Evolutionary conservation across 345 rosid genomes (phyloP).

Genomic region (Lepidium africanum): DNA sequence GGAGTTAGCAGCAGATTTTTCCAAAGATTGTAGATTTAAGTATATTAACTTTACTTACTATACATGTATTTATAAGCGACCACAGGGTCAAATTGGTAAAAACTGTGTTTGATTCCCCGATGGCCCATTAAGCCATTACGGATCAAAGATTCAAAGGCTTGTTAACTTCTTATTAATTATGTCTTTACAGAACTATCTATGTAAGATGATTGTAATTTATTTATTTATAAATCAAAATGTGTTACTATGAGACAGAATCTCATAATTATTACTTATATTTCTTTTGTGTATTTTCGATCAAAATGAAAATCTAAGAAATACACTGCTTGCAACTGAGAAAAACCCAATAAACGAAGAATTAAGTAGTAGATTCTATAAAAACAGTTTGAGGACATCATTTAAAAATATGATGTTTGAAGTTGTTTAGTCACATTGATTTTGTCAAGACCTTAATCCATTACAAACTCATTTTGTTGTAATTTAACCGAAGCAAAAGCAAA

Average conservation of each 20-base stretch:
- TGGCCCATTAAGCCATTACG: not conserved
- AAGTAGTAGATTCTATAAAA: no score
- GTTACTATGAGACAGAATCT: no score
- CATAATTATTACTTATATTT: no score
- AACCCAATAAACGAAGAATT: no score
- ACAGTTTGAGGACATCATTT: no score
- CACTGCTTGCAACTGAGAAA: no score
- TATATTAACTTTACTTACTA: not conserved
- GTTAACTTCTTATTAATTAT: not conserved
- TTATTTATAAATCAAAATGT: not conserved
- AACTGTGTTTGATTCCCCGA: not conserved
- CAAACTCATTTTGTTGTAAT: not conserved
- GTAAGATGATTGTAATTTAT: not conserved
- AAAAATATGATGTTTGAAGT: not conserved
- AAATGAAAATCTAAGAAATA: no score
- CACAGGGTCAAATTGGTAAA: not conserved
- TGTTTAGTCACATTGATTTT: not conserved
- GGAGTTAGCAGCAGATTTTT: constrained; percentile 72
- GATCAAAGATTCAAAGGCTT: not conserved
- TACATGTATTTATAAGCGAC: not conserved
- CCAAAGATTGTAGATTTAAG: constrained; percentile 24
- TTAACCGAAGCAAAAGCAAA: not conserved
- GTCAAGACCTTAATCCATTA: not conserved
- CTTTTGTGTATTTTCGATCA: no score
- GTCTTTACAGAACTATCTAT: not conserved